phyloP scores from a whole-genome alignment of 1,284 basidiomycete species.

The Chiua sp. region DNA sequence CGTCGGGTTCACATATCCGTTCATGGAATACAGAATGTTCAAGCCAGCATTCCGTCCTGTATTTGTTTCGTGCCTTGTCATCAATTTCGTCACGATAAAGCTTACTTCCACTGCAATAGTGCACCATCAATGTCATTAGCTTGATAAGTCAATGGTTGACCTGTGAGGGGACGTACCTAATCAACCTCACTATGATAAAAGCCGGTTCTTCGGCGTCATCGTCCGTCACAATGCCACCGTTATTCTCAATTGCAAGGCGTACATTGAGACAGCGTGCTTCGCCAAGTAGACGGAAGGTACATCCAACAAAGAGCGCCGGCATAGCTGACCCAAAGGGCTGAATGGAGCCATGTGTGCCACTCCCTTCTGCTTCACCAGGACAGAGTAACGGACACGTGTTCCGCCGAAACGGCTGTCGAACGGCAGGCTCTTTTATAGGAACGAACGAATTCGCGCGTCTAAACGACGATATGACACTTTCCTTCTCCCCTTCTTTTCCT shows the following conservation, averaged over 20 bases:
- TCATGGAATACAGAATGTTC: conserved; percentile 77
- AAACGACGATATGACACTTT: conserved; percentile 60
- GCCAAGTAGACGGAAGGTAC: conserved; percentile 61
- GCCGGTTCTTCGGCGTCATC: conserved; percentile 55
- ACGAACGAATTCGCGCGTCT: conserved; percentile 63
- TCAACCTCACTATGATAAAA: conserved; percentile 71
- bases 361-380: conserved; percentile 22
- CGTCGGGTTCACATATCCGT: conserved; percentile 59
- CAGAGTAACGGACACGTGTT: conserved; percentile 31
- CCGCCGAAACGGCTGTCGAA: conserved; percentile 56
- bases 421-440: conserved; percentile 37
- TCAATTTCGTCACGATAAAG: conserved; percentile 59
- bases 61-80: conserved; percentile 50
- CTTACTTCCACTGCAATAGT: conserved; percentile 60
- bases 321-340: conserved; percentile 5
- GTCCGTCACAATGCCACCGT: conserved; percentile 55
- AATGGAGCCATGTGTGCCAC: conserved; percentile 11
- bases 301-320: conserved; percentile 53
- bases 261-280: conserved; percentile 65
- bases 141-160: background rate
- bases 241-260: conserved; percentile 57
- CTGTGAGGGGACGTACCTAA: conserved; percentile 52
- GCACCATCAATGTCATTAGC: background rate
- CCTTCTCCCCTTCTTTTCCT: conserved; percentile 27
- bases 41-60: conserved; percentile 84